These are phyloP conservation scores for Trapa bicornis DNA, from an alignment of 345 rosid species.

Conservation along the genomic window DNA sequence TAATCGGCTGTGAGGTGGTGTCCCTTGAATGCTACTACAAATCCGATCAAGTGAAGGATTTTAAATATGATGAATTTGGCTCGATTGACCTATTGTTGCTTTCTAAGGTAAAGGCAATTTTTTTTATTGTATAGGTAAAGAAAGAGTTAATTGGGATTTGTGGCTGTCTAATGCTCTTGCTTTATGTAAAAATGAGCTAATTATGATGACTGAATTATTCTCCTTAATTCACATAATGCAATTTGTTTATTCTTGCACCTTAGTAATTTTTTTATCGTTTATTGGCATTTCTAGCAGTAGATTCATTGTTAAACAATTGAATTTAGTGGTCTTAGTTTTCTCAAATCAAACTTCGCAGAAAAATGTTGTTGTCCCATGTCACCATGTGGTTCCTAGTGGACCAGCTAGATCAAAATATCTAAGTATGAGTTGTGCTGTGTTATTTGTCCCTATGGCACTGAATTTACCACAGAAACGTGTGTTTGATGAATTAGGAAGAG, in stretches of 20 bases:
- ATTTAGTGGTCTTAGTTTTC: not conserved
- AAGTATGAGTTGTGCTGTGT: not conserved
- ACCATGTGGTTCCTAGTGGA: not conserved
- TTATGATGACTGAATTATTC: not conserved
- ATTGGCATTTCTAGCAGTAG: not conserved
- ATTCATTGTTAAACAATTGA: not conserved
- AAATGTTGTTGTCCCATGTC: not conserved
- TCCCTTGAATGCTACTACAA: conserved; percentile 94
- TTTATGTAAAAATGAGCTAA: not conserved
- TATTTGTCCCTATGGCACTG: not conserved
- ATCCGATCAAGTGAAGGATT: conserved; percentile 76
- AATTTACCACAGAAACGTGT: not conserved
- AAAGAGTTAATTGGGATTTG: not conserved
- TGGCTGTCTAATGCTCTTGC: not conserved
- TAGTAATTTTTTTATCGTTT: not conserved
- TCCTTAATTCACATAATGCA: not conserved
- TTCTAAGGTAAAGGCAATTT: conserved; percentile 45
- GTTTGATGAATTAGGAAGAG: not conserved
- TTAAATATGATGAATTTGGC: conserved; percentile 83
- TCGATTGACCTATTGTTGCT: conserved; percentile 82
- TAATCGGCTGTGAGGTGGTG: conserved; percentile 97
- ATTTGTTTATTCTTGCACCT: not conserved
- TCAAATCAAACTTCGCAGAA: not conserved
- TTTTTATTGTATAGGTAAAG: not conserved
- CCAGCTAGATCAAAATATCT: not conserved